Base-by-base conservation (phyloP, 768 basidiomycete species). In the Trametes cinnabarina region DNA sequence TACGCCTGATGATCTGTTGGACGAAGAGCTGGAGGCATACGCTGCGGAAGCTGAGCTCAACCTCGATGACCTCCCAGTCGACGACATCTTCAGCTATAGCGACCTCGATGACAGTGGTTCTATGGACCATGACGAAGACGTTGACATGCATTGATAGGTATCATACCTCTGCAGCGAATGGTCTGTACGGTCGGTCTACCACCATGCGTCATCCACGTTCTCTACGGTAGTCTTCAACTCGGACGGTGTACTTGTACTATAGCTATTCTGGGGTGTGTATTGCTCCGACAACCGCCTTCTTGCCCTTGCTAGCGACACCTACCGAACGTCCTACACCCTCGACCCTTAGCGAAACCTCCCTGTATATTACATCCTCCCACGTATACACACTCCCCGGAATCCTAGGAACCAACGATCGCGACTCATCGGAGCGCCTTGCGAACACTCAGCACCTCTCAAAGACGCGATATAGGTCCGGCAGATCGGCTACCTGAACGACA, bases 401-500 rank as follows among this genome's bases (percentile, higher is more conserved):
- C 44, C 44, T 14, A 25, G 44, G 11, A 46, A 22, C 5, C 23
- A 23, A 14, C 30, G 30, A 46, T 26, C 22, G 22, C 22, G 22
- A 14, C 23, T 1, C 5, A 7, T 32, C 30, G 30, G 30, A 32
- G 42, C 17, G 9, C 15, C 11, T 15, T 47, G 19, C 10, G 17
- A 14, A 17, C n/a, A 22, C 15, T 26, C 56, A 98, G 68, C 95
- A 98, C 62, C 95, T 74, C 73, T 98, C 95, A 66, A 98, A 99
- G 0, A 98, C 90, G 61, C 89, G 87, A 71, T 97, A 99, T 51
- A 99, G 75, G 62, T 95, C 93, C 1, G 94, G 94, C 41, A 98
- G 73, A 70, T 84, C 89, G 10, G 97, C 94, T 19, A 96, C 83
- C 72, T 95, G 91, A 2, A 92, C 84, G 4, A 98, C 85, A 66